phyloP scores from a whole-genome alignment of 78 protist species.

The Trichosphaerium sp. region DNA sequence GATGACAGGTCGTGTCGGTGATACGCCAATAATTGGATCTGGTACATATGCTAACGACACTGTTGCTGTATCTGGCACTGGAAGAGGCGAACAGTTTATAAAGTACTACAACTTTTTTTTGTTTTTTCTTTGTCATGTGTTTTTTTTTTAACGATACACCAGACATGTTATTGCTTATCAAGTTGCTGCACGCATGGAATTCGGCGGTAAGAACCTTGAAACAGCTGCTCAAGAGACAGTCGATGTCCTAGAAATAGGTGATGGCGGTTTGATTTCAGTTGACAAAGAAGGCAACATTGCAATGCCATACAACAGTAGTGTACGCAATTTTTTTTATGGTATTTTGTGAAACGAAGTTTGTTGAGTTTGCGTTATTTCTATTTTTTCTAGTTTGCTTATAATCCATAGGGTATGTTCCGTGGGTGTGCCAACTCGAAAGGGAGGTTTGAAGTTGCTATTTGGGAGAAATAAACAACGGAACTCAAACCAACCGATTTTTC shows the following conservation, averaged over 20 bases:
- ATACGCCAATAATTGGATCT: constrained; percentile 58
- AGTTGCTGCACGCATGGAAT: constrained; percentile 36
- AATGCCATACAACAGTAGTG: constrained; percentile 47
- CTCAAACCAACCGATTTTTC: too few species aligned
- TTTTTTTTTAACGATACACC: too few species aligned
- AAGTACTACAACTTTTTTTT: too few species aligned
- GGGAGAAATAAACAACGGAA: too few species aligned
- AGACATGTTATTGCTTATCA: constrained; percentile 18
- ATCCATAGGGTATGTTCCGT: too few species aligned
- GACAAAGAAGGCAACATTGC: constrained; percentile 30
- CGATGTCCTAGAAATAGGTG: constrained; percentile 5
- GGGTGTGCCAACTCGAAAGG: too few species aligned
- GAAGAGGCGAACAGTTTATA: constrained; percentile 43
- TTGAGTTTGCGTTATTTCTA: too few species aligned
- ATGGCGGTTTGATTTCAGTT: constrained; percentile 48
- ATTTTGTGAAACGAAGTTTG: too few species aligned
- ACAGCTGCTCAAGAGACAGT: constrained; percentile 22
- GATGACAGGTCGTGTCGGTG: constrained; percentile 56
- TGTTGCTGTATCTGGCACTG: constrained; percentile 42
- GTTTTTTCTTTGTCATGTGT: too few species aligned
- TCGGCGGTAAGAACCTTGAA: constrained; percentile 6
- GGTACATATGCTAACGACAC: constrained; percentile 37
- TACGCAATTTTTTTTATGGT: too few species aligned
- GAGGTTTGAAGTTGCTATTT: too few species aligned
- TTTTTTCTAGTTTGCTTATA: too few species aligned